These are phyloP conservation scores for Coprinopsis sp. DNA, from an alignment of 768 basidiomycete species.

Conservation along the genomic window DNA sequence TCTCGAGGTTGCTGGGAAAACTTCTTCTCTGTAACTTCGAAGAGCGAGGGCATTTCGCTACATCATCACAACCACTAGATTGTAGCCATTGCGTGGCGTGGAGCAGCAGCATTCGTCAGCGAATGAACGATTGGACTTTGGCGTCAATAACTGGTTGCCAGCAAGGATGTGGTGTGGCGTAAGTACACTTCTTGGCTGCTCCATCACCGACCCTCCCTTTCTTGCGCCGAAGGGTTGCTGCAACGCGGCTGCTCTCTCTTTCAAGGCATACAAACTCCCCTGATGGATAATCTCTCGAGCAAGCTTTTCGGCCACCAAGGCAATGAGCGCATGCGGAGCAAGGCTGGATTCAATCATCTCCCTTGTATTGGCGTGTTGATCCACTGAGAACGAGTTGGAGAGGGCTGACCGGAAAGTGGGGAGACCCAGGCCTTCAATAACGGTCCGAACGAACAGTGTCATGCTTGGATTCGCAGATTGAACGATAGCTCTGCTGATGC, in stretches of 20 bases:
- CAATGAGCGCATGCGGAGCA: slow-evolving; percentile 37
- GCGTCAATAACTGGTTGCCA: slow-evolving; percentile 26
- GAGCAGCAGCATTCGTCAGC: slow-evolving; percentile 12
- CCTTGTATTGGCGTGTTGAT: slow-evolving; percentile 23
- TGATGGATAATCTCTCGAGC: slow-evolving; percentile 30
- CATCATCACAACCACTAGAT: no score
- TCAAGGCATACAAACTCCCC: slow-evolving; percentile 31
- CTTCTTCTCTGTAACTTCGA: no score
- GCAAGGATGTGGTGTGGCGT: slow-evolving; percentile 42
- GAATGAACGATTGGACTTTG: slow-evolving; percentile 5
- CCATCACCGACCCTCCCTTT: slow-evolving; percentile 16
- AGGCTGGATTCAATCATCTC: slow-evolving; percentile 29
- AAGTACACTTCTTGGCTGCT: slow-evolving; percentile 23
- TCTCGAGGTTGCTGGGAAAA: no score
- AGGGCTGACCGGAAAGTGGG: slow-evolving; percentile 10
- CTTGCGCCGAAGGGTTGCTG: slow-evolving; percentile 10
- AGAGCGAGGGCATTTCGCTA: no score
- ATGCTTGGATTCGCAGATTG: slow-evolving; percentile 8
- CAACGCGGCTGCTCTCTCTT: slow-evolving; percentile 25
- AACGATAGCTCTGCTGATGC: background rate
- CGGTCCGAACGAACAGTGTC: slow-evolving; percentile 2
- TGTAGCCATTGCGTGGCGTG: no score
- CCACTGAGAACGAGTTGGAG: slow-evolving; percentile 21
- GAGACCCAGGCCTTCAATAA: slow-evolving; percentile 12
- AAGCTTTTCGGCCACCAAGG: slow-evolving; percentile 31